Evolutionary conservation across 75 land plant species (phyloP).

Genomic region (Pinus tabuliformis): DNA sequence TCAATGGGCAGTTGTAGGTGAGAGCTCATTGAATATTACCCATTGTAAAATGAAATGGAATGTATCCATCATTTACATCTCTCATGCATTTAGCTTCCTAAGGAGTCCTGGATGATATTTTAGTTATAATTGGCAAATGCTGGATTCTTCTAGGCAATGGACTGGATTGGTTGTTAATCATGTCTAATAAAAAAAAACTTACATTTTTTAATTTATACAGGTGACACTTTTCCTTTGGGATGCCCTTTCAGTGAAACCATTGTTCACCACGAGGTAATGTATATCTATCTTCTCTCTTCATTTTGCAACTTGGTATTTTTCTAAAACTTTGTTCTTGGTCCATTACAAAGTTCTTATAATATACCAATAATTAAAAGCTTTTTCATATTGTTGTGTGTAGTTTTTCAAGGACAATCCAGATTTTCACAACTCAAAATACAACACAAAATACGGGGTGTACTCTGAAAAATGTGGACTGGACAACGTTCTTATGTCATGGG

Average conservation of each 20-base stretch:
- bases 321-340: too few relatives aligned
- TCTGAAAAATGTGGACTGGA: slow-evolving; percentile 75
- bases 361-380: too few relatives aligned
- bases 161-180: too few relatives aligned
- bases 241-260: slow-evolving; percentile 78
- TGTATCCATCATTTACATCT: too few relatives aligned
- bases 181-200: too few relatives aligned
- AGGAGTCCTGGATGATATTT: not conserved
- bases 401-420: slow-evolving; percentile 76
- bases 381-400: slow-evolving; percentile 24
- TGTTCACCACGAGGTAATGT: slow-evolving; percentile 71
- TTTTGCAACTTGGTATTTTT: too few relatives aligned
- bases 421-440: slow-evolving; percentile 45
- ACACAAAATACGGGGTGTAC: slow-evolving; percentile 70
- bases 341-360: too few relatives aligned
- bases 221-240: slow-evolving; percentile 90
- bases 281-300: too few relatives aligned
- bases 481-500: slow-evolving; percentile 82
- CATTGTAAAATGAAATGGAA: not conserved
- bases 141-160: too few relatives aligned
- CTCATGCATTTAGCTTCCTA: not conserved
- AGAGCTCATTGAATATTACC: not conserved
- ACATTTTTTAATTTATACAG: slow-evolving; percentile 14
- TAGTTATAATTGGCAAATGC: too few relatives aligned
- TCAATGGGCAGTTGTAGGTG: slow-evolving; percentile 94